Conservation (phyloP, 352 stramenopile species). For the Globisporangium paroecandrum region DNA sequence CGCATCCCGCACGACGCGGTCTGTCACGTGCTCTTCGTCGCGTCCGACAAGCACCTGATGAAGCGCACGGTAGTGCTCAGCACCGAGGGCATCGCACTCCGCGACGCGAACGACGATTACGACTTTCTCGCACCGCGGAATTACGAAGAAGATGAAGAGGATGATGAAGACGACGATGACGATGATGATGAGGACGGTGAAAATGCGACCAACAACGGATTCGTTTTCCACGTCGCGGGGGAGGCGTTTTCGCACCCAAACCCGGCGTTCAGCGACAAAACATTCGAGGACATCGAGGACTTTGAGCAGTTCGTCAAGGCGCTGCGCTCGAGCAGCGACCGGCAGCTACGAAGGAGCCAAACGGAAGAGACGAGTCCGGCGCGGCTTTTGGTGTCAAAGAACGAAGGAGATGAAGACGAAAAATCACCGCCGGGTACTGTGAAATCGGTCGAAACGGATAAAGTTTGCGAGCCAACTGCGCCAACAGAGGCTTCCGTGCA, state of each 20-base stretch:
- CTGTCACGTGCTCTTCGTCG: constrained; percentile 57
- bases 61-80: constrained; percentile 55
- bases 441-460: not conserved
- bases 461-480: too few relatives aligned
- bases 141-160: constrained; percentile 15
- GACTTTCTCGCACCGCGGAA: constrained; percentile 19
- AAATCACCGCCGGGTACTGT: not conserved
- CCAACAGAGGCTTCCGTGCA: not conserved
- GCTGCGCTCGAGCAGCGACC: constrained; percentile 22
- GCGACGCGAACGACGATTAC: constrained; percentile 23
- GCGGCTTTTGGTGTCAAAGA: not conserved
- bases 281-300: constrained; percentile 42
- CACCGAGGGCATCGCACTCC: constrained; percentile 43
- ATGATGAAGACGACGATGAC: constrained; percentile 28
- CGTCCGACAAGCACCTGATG: constrained; percentile 54
- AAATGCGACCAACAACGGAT: constrained; percentile 10
- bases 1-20: constrained; percentile 43
- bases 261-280: constrained; percentile 38
- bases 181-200: constrained; percentile 26
- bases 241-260: constrained; percentile 59
- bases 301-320: constrained; percentile 54
- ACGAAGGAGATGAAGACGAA: not conserved
- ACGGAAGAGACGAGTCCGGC: not conserved
- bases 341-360: not conserved
- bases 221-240: constrained; percentile 48